Evolutionary conservation across 306 rosid genomes (phyloP), one percentile per base, ranked within the genome.

Genomic region (Cicer cuneatum): DNA sequence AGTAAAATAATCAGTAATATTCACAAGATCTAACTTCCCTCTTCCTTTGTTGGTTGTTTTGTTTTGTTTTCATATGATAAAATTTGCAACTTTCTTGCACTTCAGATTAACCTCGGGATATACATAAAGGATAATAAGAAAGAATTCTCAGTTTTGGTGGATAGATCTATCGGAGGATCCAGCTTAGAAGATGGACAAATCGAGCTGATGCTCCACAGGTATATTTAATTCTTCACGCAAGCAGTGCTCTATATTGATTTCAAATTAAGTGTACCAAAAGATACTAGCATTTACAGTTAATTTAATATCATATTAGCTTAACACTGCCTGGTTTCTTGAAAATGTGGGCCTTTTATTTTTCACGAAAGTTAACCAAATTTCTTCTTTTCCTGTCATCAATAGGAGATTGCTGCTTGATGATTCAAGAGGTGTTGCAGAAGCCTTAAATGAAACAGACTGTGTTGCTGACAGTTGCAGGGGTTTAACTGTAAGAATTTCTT

Each of bases 361-460:
- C 1, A 29, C 35, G 8, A 66, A n/a, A 24, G 15, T 14, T 54
- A 54, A 68, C 54, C 11, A 29, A 77, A 41, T 69, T 35, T 41
- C 47, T 35, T 38, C 39, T 42, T 78, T 78, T 71, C 66, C 38
- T 68, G 39, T 66, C 60, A 69, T 16, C 73, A 78, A 78, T 76
- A 94, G 99, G 97, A 89, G 99, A 82, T 79, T 92, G 65, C 73
- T 94, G 51, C 94, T 88, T 76, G 99, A 94, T 86, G 99, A 94
- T 86, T 85, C 93, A 35, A 92, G 80, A 89, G 98, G 97, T 76
- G 99, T 94, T 74, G 96, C 66, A 7, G 99, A 94, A 85, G 95
- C 95, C 75, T 72, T 94, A 45, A 94, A 92, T 84, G 97, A 94
- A 87, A 92, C 96, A 13, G 93, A 87, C 70, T 94, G 99, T 71